Percentiles rank a stretch among this genome's conserved stretches.
Evolutionary conservation across 2,329 filamentous ascomycete genomes (phyloP).

Genomic region (Aspergillus neoniger): DNA sequence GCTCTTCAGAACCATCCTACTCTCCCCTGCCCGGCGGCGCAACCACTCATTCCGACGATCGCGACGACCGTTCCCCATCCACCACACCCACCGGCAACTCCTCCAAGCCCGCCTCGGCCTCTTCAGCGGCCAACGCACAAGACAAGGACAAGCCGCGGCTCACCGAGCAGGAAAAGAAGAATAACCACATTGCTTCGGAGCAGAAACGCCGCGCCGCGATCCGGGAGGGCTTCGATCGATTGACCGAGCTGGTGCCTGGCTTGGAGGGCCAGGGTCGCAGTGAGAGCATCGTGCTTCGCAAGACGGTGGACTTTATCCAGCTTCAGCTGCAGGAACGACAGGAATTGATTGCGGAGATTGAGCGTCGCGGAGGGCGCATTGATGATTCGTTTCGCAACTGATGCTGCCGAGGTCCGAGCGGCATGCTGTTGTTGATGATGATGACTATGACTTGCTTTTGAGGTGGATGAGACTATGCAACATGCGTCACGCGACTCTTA

Average conservation of each 20-base stretch:
- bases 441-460: not conserved
- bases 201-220: conserved; percentile 72
- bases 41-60: conserved; percentile 32
- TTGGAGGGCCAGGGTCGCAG: conserved; percentile 80
- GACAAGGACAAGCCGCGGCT: conserved; percentile 63
- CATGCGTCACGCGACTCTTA: not conserved
- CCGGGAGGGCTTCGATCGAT: conserved; percentile 77
- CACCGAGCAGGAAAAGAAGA: conserved; percentile 70
- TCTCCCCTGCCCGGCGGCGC: conserved; percentile 23
- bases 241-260: conserved; percentile 78
- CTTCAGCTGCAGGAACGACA: conserved; percentile 62
- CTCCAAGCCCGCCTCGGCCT: conserved; percentile 26
- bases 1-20: conserved; percentile 28
- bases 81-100: conserved; percentile 30
- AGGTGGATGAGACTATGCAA: not conserved
- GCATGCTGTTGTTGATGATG: not conserved
- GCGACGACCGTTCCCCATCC: conserved; percentile 36
- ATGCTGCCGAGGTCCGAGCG: conserved; percentile 2
- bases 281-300: conserved; percentile 78
- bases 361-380: conserved; percentile 61
- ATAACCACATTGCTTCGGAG: conserved; percentile 70
- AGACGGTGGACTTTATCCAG: conserved; percentile 67
- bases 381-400: conserved; percentile 37
- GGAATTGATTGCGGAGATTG: conserved; percentile 59
- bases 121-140: conserved; percentile 16